A percentile compares a stretch with the other conserved stretches of the same genome.
These are phyloP conservation scores for Heterobasidion parviporum DNA, from an alignment of 1,284 basidiomycete genomes.

Conservation along the genomic window DNA sequence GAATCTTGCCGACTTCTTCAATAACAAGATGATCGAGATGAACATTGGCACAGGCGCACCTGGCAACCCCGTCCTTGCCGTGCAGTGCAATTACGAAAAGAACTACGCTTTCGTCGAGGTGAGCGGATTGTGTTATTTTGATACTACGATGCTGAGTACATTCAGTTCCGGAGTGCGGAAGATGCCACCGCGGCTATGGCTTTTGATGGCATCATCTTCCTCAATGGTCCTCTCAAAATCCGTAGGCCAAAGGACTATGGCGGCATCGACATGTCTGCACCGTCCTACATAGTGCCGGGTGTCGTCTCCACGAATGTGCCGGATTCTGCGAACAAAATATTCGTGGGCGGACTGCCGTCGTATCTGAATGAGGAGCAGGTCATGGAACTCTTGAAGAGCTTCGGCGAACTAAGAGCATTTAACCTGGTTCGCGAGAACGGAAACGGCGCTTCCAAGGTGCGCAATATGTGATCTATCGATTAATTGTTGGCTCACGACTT, in stretches of 20 bases:
- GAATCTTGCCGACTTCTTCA: constrained; percentile 90
- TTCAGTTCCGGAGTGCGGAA: constrained; percentile 91
- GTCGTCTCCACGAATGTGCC: constrained; percentile 95
- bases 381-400: constrained; percentile 93
- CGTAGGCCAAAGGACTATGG: constrained; percentile 96
- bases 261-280: constrained; percentile 54
- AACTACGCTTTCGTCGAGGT: constrained; percentile 97
- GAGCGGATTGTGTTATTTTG: constrained; percentile 16
- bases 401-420: constrained; percentile 96
- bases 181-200: constrained; percentile 95
- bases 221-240: constrained; percentile 88
- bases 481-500: neutral
- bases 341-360: constrained; percentile 91
- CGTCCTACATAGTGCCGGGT: constrained; percentile 77
- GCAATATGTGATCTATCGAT: constrained; percentile 1
- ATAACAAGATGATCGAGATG: constrained; percentile 91
- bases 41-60: constrained; percentile 74
- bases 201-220: constrained; percentile 94
- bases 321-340: constrained; percentile 97
- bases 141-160: neutral
- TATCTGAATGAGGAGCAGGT: constrained; percentile 98
- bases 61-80: constrained; percentile 85
- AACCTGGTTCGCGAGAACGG: constrained; percentile 95
- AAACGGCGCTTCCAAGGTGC: constrained; percentile 83
- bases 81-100: constrained; percentile 96